These are phyloP conservation scores for Blepharisma japonicum DNA, from an alignment of 73 alveolate species.

Conservation along the genomic window DNA sequence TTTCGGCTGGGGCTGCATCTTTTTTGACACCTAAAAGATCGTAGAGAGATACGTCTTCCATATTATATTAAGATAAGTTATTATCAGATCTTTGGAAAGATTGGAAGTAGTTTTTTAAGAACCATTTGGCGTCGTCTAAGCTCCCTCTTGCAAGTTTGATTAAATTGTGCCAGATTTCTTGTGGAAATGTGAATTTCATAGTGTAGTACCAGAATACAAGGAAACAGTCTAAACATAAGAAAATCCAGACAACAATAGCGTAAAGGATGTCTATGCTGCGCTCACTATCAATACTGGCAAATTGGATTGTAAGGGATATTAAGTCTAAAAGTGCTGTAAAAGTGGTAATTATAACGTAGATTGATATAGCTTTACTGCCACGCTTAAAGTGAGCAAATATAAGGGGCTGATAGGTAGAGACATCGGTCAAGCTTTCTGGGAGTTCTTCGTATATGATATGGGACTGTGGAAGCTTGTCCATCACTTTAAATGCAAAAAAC, in stretches of 20 bases:
- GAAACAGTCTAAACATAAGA: slow-evolving; percentile 11
- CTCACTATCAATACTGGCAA: not conserved
- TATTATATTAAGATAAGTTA: too few species aligned
- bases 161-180: slow-evolving; percentile 12
- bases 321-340: not conserved
- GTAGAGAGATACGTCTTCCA: too few species aligned
- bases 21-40: slow-evolving; percentile 42
- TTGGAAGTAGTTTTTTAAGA: not conserved
- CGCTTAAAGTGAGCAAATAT: slow-evolving; percentile 16
- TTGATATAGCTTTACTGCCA: not conserved
- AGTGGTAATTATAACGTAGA: not conserved
- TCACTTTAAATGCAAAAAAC: not conserved
- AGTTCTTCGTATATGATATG: slow-evolving; percentile 28
- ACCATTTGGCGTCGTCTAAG: not conserved
- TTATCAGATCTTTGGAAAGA: not conserved
- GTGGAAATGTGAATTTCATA: not conserved
- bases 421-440: slow-evolving; percentile 32
- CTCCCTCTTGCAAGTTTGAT: not conserved
- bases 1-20: slow-evolving; percentile 49
- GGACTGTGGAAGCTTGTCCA: slow-evolving; percentile 7
- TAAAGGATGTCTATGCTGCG: slow-evolving; percentile 4
- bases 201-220: slow-evolving; percentile 18
- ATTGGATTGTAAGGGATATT: not conserved
- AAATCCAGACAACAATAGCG: slow-evolving; percentile 22
- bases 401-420: not conserved